phyloP scores from a whole-genome alignment of 2,329 filamentous ascomycete species.

The Cercospora berteroae region DNA sequence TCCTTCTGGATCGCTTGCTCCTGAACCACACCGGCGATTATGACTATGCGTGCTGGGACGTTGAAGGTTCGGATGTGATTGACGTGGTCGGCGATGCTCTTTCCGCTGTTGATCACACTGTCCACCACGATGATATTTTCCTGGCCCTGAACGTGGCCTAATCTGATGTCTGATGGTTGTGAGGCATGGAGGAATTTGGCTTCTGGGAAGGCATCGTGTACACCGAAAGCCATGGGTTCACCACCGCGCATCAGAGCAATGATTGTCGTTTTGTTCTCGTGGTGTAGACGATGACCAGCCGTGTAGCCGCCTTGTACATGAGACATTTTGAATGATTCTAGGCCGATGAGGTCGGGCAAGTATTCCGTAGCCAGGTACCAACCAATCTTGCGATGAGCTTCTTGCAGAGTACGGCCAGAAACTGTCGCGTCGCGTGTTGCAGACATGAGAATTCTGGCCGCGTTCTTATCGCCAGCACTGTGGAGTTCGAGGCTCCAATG shows the following conservation, averaged over 20 bases:
- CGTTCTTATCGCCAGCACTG: constrained; percentile 44
- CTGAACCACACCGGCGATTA: constrained; percentile 59
- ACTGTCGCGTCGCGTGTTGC: constrained; percentile 53
- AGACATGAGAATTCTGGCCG: constrained; percentile 54
- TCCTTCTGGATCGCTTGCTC: constrained; percentile 30
- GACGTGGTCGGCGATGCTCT: constrained; percentile 51
- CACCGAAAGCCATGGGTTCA: constrained; percentile 60
- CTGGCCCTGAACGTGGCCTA: constrained; percentile 43
- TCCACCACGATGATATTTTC: constrained; percentile 56
- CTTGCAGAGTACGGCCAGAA: constrained; percentile 48
- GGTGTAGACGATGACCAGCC: constrained; percentile 47
- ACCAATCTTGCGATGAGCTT: constrained; percentile 52
- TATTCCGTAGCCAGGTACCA: constrained; percentile 55
- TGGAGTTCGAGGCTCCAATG: constrained; percentile 27
- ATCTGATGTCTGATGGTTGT: constrained; percentile 44
- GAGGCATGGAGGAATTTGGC: constrained; percentile 55
- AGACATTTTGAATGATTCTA: constrained; percentile 50
- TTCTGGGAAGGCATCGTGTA: constrained; percentile 53
- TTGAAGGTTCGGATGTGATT: constrained; percentile 46
- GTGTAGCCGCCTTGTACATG: constrained; percentile 54
- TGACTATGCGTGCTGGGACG: constrained; percentile 48
- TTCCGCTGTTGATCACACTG: constrained; percentile 60
- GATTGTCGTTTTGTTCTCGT: constrained; percentile 54
- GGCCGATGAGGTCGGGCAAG: constrained; percentile 49
- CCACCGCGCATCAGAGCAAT: constrained; percentile 63